Evolutionary conservation across 495 filamentous ascomycete genomes (phyloP).

Genomic region (Lindgomyces ingoldianus): DNA sequence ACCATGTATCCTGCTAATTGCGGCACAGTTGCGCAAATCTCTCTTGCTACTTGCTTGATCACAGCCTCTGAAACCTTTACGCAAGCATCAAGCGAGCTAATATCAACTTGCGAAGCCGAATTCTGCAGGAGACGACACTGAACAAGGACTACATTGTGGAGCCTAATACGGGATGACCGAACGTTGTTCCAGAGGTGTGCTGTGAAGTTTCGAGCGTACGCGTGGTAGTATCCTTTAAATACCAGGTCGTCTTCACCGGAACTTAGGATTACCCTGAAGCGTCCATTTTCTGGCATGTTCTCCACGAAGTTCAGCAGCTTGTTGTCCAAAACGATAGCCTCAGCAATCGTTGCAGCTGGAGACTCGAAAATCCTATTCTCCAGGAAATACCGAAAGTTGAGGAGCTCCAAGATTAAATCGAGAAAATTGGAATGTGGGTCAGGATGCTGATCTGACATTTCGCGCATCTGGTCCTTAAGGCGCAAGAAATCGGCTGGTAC

Average conservation of each 20-base stretch:
- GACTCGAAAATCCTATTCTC: not conserved
- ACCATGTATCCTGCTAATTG: conserved; percentile 24
- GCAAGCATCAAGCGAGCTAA: not conserved
- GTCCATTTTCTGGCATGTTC: not conserved
- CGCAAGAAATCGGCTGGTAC: conserved; percentile 6
- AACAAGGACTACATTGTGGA: conserved; percentile 5
- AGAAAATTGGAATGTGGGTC: conserved; percentile 7
- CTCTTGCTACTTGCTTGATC: not conserved
- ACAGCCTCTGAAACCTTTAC: not conserved
- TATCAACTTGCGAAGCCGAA: not conserved
- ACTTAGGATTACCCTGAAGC: not conserved
- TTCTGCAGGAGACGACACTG: not conserved
- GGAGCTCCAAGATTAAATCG: conserved; percentile 3
- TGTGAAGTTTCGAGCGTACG: conserved; percentile 13
- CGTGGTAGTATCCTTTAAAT: conserved; percentile 22
- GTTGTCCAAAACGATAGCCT: conserved; percentile 1
- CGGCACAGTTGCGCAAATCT: conserved; percentile 28
- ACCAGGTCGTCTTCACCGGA: not conserved
- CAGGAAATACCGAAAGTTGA: conserved; percentile 4
- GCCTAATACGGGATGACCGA: conserved; percentile 9
- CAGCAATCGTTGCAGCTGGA: not conserved
- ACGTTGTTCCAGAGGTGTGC: conserved; percentile 24
- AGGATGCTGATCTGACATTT: not conserved
- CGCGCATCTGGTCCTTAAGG: not conserved
- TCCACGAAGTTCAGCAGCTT: not conserved